Percentiles rank a stretch among this genome's conserved stretches.
Evolutionary conservation across 768 basidiomycete species (phyloP).

Genomic region (Phallus indusiatus): DNA sequence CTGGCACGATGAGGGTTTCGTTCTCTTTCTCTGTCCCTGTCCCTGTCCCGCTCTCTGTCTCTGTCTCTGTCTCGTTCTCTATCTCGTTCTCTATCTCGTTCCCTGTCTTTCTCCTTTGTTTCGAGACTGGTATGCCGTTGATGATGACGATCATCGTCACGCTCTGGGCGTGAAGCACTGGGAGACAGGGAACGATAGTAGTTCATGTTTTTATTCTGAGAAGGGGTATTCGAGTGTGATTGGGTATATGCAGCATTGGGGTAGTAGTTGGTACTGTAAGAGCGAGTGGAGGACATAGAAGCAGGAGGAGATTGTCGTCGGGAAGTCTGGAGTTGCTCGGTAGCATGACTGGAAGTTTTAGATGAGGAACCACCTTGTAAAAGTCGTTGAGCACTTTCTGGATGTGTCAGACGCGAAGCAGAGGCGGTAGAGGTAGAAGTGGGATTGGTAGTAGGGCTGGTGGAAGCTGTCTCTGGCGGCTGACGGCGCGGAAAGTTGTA

Average conservation of each 20-base stretch:
- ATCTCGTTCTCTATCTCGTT: neutral
- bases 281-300: neutral
- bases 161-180: neutral
- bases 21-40: neutral
- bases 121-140: no score
- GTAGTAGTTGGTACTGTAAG: neutral
- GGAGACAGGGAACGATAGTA: neutral
- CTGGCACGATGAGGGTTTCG: no score
- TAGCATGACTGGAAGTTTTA: neutral
- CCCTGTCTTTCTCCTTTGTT: no score
- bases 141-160: no score
- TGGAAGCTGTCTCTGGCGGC: neutral
- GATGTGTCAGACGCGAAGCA: neutral
- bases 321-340: neutral
- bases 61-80: no score
- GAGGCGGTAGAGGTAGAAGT: neutral
- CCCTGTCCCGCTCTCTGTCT: neutral
- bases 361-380: neutral
- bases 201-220: neutral
- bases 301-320: neutral
- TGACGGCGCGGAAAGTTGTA: neutral
- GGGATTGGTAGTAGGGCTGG: neutral
- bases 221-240: neutral
- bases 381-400: constrained; percentile 5
- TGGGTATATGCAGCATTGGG: neutral